phyloP scores from a whole-genome alignment of 2,329 filamentous ascomycete species.

The Coleophoma crateriformis region DNA sequence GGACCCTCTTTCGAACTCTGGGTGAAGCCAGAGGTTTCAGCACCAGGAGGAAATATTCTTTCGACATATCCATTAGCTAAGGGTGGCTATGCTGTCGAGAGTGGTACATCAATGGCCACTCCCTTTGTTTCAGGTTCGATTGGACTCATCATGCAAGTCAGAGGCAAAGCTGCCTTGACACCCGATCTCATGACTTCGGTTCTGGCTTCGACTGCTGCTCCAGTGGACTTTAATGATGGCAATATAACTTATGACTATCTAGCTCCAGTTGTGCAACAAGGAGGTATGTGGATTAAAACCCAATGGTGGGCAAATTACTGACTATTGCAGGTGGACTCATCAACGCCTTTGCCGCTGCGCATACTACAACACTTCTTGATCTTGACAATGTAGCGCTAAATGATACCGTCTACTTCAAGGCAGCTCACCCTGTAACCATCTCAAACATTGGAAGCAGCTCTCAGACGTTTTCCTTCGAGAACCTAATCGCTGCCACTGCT shows the following conservation, averaged over 20 bases:
- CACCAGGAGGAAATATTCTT: not conserved
- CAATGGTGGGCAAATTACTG: not conserved
- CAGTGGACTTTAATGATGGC: constrained; percentile 41
- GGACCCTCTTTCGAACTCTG: not conserved
- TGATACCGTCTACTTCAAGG: constrained; percentile 51
- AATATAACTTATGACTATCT: constrained; percentile 21
- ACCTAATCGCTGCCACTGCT: not conserved
- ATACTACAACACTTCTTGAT: constrained; percentile 45
- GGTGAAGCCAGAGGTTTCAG: not conserved
- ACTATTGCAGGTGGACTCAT: constrained; percentile 41
- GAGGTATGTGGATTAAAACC: constrained; percentile 18
- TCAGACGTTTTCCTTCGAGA: constrained; percentile 38
- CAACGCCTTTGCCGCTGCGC: constrained; percentile 53
- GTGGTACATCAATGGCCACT: constrained; percentile 1
- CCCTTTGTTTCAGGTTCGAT: constrained; percentile 38
- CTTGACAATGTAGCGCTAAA: constrained; percentile 58
- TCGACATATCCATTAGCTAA: not conserved
- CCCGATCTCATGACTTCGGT: constrained; percentile 43
- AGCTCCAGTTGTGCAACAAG: constrained; percentile 55
- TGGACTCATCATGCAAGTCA: constrained; percentile 47
- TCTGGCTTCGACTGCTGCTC: constrained; percentile 43
- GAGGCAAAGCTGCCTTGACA: constrained; percentile 35
- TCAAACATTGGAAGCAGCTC: constrained; percentile 44
- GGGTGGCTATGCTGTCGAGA: not conserved
- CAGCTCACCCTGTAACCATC: constrained; percentile 46